Conservation (phyloP, 1,284 basidiomycete species). For the Cystobasidium pallidum region DNA sequence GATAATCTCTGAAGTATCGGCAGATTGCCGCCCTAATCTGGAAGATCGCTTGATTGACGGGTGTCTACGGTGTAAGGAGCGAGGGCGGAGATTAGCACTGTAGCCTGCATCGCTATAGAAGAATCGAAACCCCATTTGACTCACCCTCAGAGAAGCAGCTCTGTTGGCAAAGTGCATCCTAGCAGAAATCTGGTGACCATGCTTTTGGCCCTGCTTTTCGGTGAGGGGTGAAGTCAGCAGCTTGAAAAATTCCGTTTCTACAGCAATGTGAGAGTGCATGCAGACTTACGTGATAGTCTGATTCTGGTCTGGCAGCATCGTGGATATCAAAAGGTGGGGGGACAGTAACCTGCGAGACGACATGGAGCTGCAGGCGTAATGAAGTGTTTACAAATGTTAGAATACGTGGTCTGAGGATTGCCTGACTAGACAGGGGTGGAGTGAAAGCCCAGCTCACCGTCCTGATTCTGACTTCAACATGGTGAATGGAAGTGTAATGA, state of each 20-base stretch:
- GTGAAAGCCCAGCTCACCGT: constrained; percentile 59
- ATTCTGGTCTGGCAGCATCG: constrained; percentile 84
- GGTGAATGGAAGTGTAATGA: constrained; percentile 69
- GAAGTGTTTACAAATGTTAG: too few relatives aligned
- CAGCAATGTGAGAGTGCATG: too few relatives aligned
- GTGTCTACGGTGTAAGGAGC: constrained; percentile 65
- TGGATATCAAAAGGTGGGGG: constrained; percentile 87
- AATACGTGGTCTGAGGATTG: not conserved
- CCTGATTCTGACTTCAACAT: constrained; percentile 81
- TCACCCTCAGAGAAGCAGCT: constrained; percentile 83
- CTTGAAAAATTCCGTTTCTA: too few relatives aligned
- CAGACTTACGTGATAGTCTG: constrained; percentile 67
- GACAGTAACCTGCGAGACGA: constrained; percentile 71
- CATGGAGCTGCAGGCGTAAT: constrained; percentile 66
- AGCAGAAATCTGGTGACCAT: constrained; percentile 62
- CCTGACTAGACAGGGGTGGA: not conserved
- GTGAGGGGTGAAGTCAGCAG: constrained; percentile 3
- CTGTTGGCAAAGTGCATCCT: constrained; percentile 94
- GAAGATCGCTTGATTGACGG: constrained; percentile 96
- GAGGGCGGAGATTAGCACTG: not conserved
- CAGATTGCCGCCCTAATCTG: constrained; percentile 85
- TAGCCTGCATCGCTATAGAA: not conserved
- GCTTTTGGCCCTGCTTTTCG: constrained; percentile 18
- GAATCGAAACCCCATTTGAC: too few relatives aligned
- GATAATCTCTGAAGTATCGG: constrained; percentile 82